A percentile compares a stretch with the other conserved stretches of the same genome.
Conservation (phyloP, 768 basidiomycete genomes). For the Tulasnella sp. region DNA sequence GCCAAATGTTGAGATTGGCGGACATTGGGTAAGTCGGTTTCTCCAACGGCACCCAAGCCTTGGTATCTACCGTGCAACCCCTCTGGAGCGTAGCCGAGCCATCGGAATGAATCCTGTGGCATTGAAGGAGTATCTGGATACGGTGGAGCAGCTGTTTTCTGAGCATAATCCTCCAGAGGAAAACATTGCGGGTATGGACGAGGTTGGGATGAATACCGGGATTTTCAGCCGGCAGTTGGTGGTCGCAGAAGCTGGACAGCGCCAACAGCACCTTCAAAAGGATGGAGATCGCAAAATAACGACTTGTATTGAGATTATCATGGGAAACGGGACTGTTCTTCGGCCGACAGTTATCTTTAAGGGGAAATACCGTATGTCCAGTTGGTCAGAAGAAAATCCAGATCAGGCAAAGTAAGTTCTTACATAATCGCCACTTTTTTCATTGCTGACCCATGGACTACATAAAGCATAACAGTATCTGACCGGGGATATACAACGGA, state of each 20-base stretch:
- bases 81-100: slow-evolving; percentile 1
- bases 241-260: slow-evolving; percentile 5
- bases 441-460: background rate
- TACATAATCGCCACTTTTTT: background rate
- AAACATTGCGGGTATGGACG: slow-evolving; percentile 14
- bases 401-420: background rate
- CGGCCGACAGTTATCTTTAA: slow-evolving; percentile 11
- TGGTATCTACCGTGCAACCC: slow-evolving; percentile 1
- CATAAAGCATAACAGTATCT: too few species aligned
- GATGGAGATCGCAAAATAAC: background rate
- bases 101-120: background rate
- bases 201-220: slow-evolving; percentile 6
- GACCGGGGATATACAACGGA: slow-evolving; percentile 30
- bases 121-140: background rate
- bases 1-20: background rate
- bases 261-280: background rate
- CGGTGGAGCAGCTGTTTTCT: background rate
- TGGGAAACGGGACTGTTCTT: slow-evolving; percentile 1
- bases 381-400: slow-evolving; percentile 9
- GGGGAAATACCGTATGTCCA: background rate
- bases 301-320: too few species aligned
- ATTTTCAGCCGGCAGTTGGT: background rate
- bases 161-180: background rate
- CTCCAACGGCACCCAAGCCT: background rate
- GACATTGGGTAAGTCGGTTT: slow-evolving; percentile 12